These are phyloP conservation scores for Xylaria grammica DNA, from an alignment of 495 filamentous ascomycete species.

Conservation along the genomic window DNA sequence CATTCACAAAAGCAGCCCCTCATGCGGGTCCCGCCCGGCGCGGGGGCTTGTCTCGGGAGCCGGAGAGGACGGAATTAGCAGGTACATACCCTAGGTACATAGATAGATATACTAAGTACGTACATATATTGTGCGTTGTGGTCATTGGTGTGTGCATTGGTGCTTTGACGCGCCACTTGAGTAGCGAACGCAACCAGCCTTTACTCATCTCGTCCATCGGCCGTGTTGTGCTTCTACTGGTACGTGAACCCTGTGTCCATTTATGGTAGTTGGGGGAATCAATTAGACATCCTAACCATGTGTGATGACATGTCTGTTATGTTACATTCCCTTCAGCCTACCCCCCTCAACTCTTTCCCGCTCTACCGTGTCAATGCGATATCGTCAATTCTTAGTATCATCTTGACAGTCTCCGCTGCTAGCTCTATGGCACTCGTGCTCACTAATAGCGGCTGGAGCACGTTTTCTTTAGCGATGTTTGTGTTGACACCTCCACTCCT, in stretches of 20 bases:
- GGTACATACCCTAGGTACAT: background rate
- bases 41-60: background rate
- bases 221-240: background rate
- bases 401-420: conserved; percentile 97
- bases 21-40: conserved; percentile 8
- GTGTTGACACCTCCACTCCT: conserved; percentile 94
- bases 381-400: conserved; percentile 96
- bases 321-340: conserved; percentile 27
- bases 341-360: background rate
- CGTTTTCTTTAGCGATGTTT: conserved; percentile 95
- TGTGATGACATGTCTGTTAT: conserved; percentile 24
- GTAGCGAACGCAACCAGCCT: background rate
- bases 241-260: background rate
- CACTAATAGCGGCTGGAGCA: conserved; percentile 92
- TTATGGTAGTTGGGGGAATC: conserved; percentile 16
- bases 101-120: too few relatives aligned
- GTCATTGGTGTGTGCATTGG: too few relatives aligned
- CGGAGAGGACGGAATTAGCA: background rate
- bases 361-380: conserved; percentile 64
- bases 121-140: too few relatives aligned
- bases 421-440: conserved; percentile 97
- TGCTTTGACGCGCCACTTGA: too few relatives aligned
- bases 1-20: conserved; percentile 12
- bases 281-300: conserved; percentile 26
- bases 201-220: background rate